Evolutionary conservation across 78 protist species (phyloP).

Genomic region (Dictyostelium firmibasis): DNA sequence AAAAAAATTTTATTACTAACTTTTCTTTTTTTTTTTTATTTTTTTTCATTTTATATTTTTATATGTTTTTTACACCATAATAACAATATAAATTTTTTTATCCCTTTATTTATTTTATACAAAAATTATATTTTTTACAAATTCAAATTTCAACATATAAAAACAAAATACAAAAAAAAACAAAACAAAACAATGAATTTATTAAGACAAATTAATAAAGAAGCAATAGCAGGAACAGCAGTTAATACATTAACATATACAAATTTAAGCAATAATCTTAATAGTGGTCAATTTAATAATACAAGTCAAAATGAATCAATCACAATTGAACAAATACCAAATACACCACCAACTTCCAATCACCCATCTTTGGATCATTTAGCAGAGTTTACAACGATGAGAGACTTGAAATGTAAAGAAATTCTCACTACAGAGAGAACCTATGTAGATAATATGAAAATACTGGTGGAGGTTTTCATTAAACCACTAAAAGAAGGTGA

Average conservation of each 20-base stretch:
- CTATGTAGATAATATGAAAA: conserved; percentile 68
- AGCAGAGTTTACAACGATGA: conserved; percentile 12
- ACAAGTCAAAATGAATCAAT: neutral
- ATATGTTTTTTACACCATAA: neutral
- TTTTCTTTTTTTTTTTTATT: neutral
- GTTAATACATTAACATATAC: neutral
- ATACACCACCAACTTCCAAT: neutral
- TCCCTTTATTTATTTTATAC: neutral
- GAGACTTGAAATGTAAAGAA: conserved; percentile 64
- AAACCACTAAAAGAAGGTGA: conserved; percentile 62
- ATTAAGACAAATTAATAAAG: neutral
- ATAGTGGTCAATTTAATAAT: neutral
- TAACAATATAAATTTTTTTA: neutral
- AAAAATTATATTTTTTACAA: neutral
- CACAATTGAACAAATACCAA: neutral
- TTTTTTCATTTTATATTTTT: neutral
- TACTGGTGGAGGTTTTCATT: conserved; percentile 60
- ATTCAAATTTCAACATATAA: neutral
- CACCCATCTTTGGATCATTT: conserved; percentile 60
- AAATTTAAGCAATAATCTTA: neutral
- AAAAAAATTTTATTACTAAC: neutral
- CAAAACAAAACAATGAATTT: neutral
- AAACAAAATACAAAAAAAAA: neutral
- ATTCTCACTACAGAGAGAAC: conserved; percentile 67
- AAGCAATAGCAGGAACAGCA: neutral